Evolutionary conservation across 208 protist species (phyloP), one percentile per base, ranked within the genome.

Genomic region (Borovskyia barvae): DNA sequence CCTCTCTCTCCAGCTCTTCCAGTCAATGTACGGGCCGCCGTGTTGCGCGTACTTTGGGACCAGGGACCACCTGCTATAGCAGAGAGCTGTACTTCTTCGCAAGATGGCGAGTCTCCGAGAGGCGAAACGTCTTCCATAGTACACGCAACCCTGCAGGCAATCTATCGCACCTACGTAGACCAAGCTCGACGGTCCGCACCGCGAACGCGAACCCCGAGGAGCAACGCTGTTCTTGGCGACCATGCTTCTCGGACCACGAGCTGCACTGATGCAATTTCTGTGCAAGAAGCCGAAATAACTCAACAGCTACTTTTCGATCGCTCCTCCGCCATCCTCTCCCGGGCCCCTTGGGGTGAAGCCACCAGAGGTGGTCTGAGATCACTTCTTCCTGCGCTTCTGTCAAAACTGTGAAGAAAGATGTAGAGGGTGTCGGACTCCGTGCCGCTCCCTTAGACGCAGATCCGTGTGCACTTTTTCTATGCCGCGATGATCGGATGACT

Each of bases 1-100:
- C 81, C 81, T 0, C 49, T 87, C 15, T 59, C 56, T 0, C 42
- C 66, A 12, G 26, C 24, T 4, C 68, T 82, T 58, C 33, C 33
- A 2, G 9, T 49, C 15, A 20, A 5, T 32, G 59, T 32, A 30
- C 66, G 61, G 24, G 48, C 26, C 2, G 45, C 32, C 14, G 35
- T 80, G 15, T 36, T 79, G 37, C 51, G 45, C 14, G 45, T 66
- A 7, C 28, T 79, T 37, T 64, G 58, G 54, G 60, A 75, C 1
- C 35, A 60, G 33, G 59, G 73, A 3, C 61, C 59, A 29, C 64
- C 43, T n/a, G 28, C 40, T 11, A 17, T 19, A 26, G 33, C 41
- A 39, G 22, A 22, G 3, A 30, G 30, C 7, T 24, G 48, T n/a
- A n/a, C 17, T 14, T 6, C 39, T 28, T 45, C 52, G 5, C n/a